Percentiles rank a stretch among this genome's conserved stretches.
Evolutionary conservation across 2,329 filamentous ascomycete genomes (phyloP).

Genomic region (Cercospora nicotianae): DNA sequence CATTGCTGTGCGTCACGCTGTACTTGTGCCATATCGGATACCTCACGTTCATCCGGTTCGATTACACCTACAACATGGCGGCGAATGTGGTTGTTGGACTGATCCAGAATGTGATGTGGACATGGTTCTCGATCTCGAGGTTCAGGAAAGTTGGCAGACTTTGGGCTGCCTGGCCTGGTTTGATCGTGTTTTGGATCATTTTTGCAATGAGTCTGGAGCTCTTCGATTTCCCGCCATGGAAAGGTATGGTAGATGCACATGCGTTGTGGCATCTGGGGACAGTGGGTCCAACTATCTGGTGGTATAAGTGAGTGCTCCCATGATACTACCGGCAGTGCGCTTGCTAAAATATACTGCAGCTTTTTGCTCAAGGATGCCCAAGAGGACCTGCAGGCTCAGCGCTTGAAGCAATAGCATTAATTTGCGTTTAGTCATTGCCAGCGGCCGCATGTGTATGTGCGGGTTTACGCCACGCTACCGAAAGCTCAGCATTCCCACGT

Average conservation of each 20-base stretch:
- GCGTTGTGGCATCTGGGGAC: constrained; percentile 95
- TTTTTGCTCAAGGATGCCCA: constrained; percentile 84
- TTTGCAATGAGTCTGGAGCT: constrained; percentile 94
- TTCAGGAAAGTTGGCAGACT: constrained; percentile 69
- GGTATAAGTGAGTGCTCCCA: constrained; percentile 77
- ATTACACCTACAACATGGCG: constrained; percentile 97
- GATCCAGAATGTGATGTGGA: constrained; percentile 82
- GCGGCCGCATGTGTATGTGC: not conserved
- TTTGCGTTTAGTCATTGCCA: not conserved
- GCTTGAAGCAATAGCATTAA: constrained; percentile 63
- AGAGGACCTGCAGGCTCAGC: constrained; percentile 72
- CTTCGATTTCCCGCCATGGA: constrained; percentile 85
- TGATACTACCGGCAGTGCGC: constrained; percentile 1
- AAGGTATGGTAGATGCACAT: constrained; percentile 85
- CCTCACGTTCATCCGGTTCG: constrained; percentile 81
- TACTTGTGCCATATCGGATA: constrained; percentile 80
- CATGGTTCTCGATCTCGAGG: constrained; percentile 72
- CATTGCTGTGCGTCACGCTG: constrained; percentile 65
- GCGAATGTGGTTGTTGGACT: constrained; percentile 84
- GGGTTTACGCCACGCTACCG: not conserved
- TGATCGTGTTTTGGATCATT: constrained; percentile 89
- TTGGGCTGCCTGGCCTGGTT: constrained; percentile 87
- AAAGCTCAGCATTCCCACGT: not conserved
- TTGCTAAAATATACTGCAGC: constrained; percentile 49
- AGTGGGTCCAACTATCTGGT: constrained; percentile 81